Conservation (phyloP, 31 red algal species). For the Bonnemaisonia californica region DNA sequence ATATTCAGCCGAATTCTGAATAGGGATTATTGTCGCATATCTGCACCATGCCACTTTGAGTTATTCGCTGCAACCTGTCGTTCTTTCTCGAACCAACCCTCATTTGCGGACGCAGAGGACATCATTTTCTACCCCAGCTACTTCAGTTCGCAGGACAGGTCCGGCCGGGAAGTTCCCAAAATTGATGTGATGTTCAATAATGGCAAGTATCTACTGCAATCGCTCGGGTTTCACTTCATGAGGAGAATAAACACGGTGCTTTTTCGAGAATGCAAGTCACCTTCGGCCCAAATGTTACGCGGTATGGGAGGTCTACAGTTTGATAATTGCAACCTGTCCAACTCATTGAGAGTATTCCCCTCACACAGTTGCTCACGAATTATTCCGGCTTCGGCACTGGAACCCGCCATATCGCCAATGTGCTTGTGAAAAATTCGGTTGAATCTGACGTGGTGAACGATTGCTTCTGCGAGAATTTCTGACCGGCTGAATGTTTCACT, state of each 20-base stretch:
- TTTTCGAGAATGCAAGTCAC: conserved; percentile 17
- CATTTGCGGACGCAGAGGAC: conserved; percentile 22
- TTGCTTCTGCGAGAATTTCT: conserved; percentile 21
- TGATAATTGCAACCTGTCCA: conserved; percentile 17
- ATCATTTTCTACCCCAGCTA: conserved; percentile 24
- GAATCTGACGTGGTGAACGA: conserved; percentile 21
- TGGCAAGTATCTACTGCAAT: conserved; percentile 26
- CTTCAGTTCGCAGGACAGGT: conserved; percentile 8
- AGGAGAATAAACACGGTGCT: conserved; percentile 4
- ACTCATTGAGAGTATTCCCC: conserved; percentile 21
- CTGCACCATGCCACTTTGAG: conserved; percentile 6
- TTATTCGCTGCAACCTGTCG: no score
- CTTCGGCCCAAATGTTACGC: conserved; percentile 8
- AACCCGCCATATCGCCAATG: background rate
- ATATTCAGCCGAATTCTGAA: conserved; percentile 6
- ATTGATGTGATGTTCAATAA: conserved; percentile 13
- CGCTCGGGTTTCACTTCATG: conserved; percentile 13
- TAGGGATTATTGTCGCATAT: conserved; percentile 23
- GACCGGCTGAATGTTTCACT: conserved; percentile 3
- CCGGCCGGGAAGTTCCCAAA: conserved; percentile 2
- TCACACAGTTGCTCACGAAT: conserved; percentile 3
- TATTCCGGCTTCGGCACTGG: conserved; percentile 6
- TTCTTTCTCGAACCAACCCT: conserved; percentile 1
- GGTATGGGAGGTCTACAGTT: conserved; percentile 22
- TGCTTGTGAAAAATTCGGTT: conserved; percentile 21